A percentile compares a stretch with the other conserved stretches of the same genome.
These are phyloP conservation scores for Haplographium delicatum DNA, from an alignment of 495 filamentous ascomycete species.

Conservation along the genomic window DNA sequence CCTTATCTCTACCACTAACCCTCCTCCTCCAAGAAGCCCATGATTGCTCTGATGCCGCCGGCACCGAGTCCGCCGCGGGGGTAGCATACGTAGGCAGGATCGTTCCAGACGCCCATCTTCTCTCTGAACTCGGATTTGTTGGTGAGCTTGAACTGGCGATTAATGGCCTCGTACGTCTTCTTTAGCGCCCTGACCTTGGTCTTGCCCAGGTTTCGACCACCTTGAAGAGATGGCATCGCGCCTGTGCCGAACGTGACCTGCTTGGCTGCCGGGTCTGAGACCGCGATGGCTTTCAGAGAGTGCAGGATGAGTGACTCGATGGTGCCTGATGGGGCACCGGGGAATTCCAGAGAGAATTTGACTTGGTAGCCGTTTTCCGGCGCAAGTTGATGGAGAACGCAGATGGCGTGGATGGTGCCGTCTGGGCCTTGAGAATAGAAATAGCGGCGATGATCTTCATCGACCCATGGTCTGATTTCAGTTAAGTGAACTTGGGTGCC, in stretches of 20 bases:
- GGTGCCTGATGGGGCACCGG: conserved; percentile 66
- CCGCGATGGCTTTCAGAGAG: conserved; percentile 64
- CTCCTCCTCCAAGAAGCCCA: conserved; percentile 81
- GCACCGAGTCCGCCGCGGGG: conserved; percentile 74
- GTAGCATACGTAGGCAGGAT: conserved; percentile 77
- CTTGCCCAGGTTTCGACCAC: conserved; percentile 71
- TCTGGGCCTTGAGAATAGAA: conserved; percentile 65
- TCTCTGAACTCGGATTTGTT: conserved; percentile 82
- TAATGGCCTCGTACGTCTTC: conserved; percentile 70
- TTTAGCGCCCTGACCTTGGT: conserved; percentile 66
- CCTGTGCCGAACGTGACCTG: conserved; percentile 77
- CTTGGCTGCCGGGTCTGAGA: conserved; percentile 47
- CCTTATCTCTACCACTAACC: conserved; percentile 20
- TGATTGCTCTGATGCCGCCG: conserved; percentile 65
- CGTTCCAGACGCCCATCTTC: conserved; percentile 75
- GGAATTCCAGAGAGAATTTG: conserved; percentile 85
- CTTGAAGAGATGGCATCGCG: conserved; percentile 58
- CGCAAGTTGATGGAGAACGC: conserved; percentile 67
- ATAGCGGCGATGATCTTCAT: conserved; percentile 72
- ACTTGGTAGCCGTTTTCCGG: conserved; percentile 78
- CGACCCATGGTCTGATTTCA: conserved; percentile 76
- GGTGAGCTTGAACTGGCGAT: conserved; percentile 69
- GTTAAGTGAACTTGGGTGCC: conserved; percentile 82
- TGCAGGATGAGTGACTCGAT: conserved; percentile 76
- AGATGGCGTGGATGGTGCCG: conserved; percentile 64